Evolutionary conservation across 1,284 basidiomycete genomes (phyloP).

Genomic region (Heterobasidion parviporum): DNA sequence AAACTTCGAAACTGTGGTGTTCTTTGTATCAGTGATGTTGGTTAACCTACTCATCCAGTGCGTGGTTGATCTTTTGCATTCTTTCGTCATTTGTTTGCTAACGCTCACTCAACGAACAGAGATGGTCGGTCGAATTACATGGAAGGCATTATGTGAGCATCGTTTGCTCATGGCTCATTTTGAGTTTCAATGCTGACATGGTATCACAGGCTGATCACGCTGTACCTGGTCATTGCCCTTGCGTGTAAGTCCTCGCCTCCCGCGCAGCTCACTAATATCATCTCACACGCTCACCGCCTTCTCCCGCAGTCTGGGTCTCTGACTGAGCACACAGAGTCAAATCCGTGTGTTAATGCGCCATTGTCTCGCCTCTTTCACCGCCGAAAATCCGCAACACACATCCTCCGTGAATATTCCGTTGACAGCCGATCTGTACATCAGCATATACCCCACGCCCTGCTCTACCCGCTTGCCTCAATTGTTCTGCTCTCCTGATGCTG

Average conservation of each 20-base stretch:
- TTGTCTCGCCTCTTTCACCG: too few species aligned
- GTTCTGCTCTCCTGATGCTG: too few species aligned
- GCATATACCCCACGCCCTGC: too few species aligned
- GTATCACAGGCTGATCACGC: constrained; percentile 15
- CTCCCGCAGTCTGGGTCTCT: constrained; percentile 10
- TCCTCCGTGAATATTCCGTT: too few species aligned
- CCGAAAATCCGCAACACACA: too few species aligned
- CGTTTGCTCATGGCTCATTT: constrained; percentile 52
- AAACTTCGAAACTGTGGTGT: constrained; percentile 75
- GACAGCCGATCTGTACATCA: too few species aligned
- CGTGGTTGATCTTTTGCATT: constrained; percentile 18
- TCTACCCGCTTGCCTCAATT: too few species aligned
- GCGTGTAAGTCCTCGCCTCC: background rate
- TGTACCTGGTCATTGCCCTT: constrained; percentile 24
- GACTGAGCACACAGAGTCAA: background rate
- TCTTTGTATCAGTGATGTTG: constrained; percentile 81
- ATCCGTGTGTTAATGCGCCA: too few species aligned
- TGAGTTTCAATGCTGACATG: constrained; percentile 11
- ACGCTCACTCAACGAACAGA: constrained; percentile 22
- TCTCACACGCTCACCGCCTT: background rate
- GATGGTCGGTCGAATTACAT: constrained; percentile 84
- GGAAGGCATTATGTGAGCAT: constrained; percentile 74
- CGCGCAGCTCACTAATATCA: background rate
- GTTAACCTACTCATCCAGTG: constrained; percentile 75
- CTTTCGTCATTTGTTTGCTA: background rate